A percentile compares a stretch with the other conserved stretches of the same genome.
These are phyloP conservation scores for Glebionis coronaria DNA, from an alignment of 129 eudicot genomes.

Conservation along the genomic window DNA sequence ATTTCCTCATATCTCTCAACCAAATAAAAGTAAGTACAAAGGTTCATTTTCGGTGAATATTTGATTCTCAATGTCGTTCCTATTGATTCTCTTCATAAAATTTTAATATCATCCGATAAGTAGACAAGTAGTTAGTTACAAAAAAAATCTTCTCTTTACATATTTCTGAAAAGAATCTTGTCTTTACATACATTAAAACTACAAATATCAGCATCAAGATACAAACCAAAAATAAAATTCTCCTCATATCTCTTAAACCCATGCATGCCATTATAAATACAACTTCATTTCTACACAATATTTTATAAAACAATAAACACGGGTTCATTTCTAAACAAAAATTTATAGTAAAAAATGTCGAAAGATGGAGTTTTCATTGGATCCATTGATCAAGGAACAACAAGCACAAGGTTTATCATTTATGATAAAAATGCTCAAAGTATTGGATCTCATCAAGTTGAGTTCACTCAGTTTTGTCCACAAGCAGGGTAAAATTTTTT, in stretches of 20 bases:
- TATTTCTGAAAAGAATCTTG: too few species aligned
- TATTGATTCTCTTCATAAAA: too few species aligned
- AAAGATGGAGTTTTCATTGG: constrained; percentile 57
- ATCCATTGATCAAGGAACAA: constrained; percentile 95
- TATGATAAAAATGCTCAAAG: constrained; percentile 55
- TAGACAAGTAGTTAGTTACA: too few species aligned
- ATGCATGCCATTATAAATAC: constrained; percentile 24
- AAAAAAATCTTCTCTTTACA: too few species aligned
- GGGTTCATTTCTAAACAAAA: background rate
- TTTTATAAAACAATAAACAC: constrained; percentile 12
- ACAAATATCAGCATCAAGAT: too few species aligned
- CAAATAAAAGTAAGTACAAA: too few species aligned
- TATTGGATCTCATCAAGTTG: constrained; percentile 93
- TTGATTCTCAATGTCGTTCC: too few species aligned
- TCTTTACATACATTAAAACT: too few species aligned
- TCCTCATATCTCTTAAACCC: constrained; percentile 8
- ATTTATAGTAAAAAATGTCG: constrained; percentile 40
- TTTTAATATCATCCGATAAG: too few species aligned
- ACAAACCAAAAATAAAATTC: too few species aligned
- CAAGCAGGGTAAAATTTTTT: constrained; percentile 69
- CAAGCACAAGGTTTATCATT: constrained; percentile 94
- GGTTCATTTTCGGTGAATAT: too few species aligned
- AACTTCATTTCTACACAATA: background rate
- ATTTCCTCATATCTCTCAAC: constrained; percentile 7
- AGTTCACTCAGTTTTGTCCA: constrained; percentile 92